Percentiles rank a stretch among this genome's conserved stretches.
phyloP scores from a whole-genome alignment of 2,329 filamentous ascomycete genomes.

The Seiridium cupressi region DNA sequence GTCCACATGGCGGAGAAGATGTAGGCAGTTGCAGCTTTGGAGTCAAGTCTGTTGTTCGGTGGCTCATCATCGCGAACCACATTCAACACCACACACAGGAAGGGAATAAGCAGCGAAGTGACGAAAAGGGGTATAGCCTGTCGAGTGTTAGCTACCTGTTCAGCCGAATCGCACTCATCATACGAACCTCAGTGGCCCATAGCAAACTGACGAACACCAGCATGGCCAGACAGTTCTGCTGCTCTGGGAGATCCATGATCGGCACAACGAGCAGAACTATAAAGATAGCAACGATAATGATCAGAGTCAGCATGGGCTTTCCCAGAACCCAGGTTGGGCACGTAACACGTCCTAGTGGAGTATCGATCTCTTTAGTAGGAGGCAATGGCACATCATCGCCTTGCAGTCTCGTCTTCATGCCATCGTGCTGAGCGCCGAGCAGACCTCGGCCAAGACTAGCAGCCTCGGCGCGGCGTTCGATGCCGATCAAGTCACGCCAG shows the following conservation, averaged over 20 bases:
- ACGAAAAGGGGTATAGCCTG: constrained; percentile 95
- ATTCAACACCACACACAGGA: constrained; percentile 81
- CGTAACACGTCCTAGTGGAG: constrained; percentile 74
- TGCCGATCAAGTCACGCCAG: constrained; percentile 98
- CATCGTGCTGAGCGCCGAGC: constrained; percentile 71
- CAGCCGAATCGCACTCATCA: not conserved
- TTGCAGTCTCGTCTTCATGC: constrained; percentile 69
- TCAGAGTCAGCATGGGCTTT: constrained; percentile 73
- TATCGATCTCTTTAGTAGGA: constrained; percentile 66
- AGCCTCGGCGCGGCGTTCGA: constrained; percentile 92
- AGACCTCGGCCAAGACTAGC: constrained; percentile 86
- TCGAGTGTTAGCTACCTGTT: not conserved
- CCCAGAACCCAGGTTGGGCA: constrained; percentile 83
- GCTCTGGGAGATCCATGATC: constrained; percentile 82
- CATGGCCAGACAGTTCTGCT: constrained; percentile 95
- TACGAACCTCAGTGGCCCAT: constrained; percentile 86
- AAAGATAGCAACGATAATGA: constrained; percentile 73
- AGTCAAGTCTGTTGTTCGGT: constrained; percentile 68
- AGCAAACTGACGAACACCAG: constrained; percentile 89
- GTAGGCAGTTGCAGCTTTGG: constrained; percentile 77
- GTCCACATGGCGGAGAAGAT: constrained; percentile 99
- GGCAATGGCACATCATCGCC: constrained; percentile 73
- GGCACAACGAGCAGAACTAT: constrained; percentile 70
- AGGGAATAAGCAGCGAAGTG: constrained; percentile 89
- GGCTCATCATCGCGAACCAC: constrained; percentile 76